Evolutionary conservation across 208 protist species (phyloP).

Genomic region (Leishmania amazonensis): DNA sequence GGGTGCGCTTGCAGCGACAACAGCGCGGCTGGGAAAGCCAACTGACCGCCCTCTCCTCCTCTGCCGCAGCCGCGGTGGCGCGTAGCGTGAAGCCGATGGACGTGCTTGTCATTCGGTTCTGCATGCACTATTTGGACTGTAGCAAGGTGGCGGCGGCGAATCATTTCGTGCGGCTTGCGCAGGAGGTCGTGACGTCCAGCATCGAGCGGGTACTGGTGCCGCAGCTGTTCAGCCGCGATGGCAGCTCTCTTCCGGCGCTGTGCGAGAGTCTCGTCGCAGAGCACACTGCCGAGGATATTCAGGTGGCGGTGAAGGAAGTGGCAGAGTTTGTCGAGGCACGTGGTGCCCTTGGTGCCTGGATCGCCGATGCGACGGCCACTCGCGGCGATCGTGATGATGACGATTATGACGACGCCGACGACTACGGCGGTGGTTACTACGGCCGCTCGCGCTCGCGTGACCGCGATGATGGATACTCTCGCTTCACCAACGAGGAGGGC

Average conservation of each 20-base stretch:
- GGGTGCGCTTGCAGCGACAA: constrained; percentile 50
- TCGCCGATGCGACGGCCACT: constrained; percentile 25
- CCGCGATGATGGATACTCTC: constrained; percentile 10
- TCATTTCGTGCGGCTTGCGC: constrained; percentile 76
- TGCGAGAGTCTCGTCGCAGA: constrained; percentile 78
- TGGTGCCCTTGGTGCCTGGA: constrained; percentile 36
- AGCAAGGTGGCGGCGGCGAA: constrained; percentile 30
- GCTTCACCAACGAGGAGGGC: background rate
- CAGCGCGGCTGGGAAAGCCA: constrained; percentile 13
- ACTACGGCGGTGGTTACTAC: constrained; percentile 22
- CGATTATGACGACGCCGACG: background rate
- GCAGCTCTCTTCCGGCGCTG: constrained; percentile 53
- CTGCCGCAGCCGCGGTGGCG: constrained; percentile 15
- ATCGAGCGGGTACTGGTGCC: constrained; percentile 67
- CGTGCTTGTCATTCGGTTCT: constrained; percentile 72
- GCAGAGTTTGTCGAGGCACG: constrained; percentile 80
- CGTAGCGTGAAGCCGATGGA: constrained; percentile 68
- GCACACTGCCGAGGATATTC: constrained; percentile 70
- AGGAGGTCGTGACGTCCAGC: constrained; percentile 61
- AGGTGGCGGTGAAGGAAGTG: constrained; percentile 61
- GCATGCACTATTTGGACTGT: constrained; percentile 72
- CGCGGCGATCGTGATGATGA: constrained; percentile 29
- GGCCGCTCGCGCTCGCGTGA: background rate
- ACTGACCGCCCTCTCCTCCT: constrained; percentile 1
- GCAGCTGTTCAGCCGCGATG: constrained; percentile 42